A percentile compares a stretch with the other conserved stretches of the same genome.
These are phyloP conservation scores for Psidium guajava DNA, from an alignment of 345 rosid genomes.

Conservation along the genomic window DNA sequence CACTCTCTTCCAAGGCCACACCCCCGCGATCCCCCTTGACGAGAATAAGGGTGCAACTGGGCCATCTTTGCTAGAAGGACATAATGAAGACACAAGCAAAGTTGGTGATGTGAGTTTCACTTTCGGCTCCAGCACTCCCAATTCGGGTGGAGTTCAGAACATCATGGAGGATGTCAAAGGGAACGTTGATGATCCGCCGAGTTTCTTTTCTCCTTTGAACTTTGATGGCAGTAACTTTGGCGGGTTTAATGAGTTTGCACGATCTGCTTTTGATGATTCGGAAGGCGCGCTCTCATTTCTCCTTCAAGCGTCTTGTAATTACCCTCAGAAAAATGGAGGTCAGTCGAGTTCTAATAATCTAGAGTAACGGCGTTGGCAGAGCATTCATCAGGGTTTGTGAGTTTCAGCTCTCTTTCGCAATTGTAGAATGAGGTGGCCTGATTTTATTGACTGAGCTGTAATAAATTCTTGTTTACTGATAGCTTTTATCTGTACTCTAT, in stretches of 20 bases:
- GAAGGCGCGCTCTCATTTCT: conserved; percentile 64
- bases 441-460: neutral
- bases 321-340: conserved; percentile 42
- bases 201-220: conserved; percentile 58
- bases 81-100: conserved; percentile 20
- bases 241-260: conserved; percentile 76
- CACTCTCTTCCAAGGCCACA: conserved; percentile 92
- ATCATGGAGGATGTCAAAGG: conserved; percentile 52
- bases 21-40: conserved; percentile 81
- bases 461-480: neutral
- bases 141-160: conserved; percentile 16
- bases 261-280: conserved; percentile 71
- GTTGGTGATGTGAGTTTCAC: conserved; percentile 23
- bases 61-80: conserved; percentile 29
- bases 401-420: neutral
- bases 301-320: conserved; percentile 56
- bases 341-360: conserved; percentile 25
- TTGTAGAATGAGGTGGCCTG: neutral
- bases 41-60: conserved; percentile 37
- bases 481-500: neutral
- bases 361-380: neutral
- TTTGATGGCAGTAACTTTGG: conserved; percentile 69
- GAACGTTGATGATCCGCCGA: conserved; percentile 35
- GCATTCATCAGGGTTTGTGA: neutral
- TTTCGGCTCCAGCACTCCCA: conserved; percentile 18